Percentiles rank a stretch among this genome's conserved stretches.
Conservation (phyloP, 768 basidiomycete species). For the Suillus lakei region DNA sequence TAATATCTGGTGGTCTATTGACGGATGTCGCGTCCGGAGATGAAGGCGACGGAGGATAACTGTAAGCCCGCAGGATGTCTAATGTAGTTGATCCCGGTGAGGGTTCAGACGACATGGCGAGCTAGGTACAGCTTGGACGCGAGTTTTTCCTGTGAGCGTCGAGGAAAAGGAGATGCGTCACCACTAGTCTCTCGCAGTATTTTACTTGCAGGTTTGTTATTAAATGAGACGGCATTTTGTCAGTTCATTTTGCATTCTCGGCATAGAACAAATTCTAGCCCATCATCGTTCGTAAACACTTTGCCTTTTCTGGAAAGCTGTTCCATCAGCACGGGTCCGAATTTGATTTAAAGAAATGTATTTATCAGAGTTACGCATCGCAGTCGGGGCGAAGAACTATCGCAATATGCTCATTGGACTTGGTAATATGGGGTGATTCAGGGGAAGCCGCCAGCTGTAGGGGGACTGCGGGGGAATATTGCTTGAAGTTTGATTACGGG, state of each 20-base stretch:
- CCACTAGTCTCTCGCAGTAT: background rate
- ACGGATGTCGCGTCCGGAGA: conserved; percentile 3
- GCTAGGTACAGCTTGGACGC: conserved; percentile 5
- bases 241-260: conserved; percentile 16
- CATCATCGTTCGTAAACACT: conserved; percentile 35
- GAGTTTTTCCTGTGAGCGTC: conserved; percentile 10
- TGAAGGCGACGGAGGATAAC: conserved; percentile 13
- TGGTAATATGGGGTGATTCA: background rate
- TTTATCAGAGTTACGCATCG: background rate
- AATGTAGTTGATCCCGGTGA: conserved; percentile 36
- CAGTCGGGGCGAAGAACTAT: background rate
- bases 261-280: conserved; percentile 18
- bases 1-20: background rate
- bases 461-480: background rate
- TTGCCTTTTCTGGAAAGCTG: conserved; percentile 28
- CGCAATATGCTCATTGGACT: background rate
- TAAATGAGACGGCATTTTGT: background rate
- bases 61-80: conserved; percentile 30
- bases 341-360: background rate
- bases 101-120: conserved; percentile 15
- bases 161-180: conserved; percentile 10
- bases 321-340: conserved; percentile 9
- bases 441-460: too few species aligned
- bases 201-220: background rate
- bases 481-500: background rate